phyloP scores from a whole-genome alignment of 495 filamentous ascomycete species.

The Aspergillus sclerotioniger region DNA sequence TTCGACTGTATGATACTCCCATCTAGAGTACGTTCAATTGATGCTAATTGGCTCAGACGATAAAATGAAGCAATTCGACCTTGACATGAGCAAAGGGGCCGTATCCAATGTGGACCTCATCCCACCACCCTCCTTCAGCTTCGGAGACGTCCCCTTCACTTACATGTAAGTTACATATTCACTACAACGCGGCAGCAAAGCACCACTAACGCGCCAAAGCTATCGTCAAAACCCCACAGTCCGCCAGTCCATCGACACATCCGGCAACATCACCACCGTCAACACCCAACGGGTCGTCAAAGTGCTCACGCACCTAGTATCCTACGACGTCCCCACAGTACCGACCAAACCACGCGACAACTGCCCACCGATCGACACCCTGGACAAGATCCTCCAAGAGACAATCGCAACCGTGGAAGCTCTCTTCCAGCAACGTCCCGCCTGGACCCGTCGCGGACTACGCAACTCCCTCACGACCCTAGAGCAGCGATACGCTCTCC shows the following conservation, averaged over 20 bases:
- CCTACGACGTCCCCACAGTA: constrained; percentile 52
- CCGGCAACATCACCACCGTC: constrained; percentile 49
- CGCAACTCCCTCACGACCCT: constrained; percentile 55
- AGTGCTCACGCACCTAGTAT: constrained; percentile 58
- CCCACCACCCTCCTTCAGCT: constrained; percentile 74
- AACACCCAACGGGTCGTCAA: constrained; percentile 53
- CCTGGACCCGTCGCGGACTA: constrained; percentile 81
- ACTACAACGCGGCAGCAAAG: neutral
- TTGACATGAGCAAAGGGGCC: constrained; percentile 62
- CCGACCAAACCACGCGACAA: constrained; percentile 53
- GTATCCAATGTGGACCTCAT: constrained; percentile 64
- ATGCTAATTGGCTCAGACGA: constrained; percentile 41
- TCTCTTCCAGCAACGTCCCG: constrained; percentile 69
- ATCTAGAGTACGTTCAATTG: constrained; percentile 4
- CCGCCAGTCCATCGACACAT: constrained; percentile 46
- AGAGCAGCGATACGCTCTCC: constrained; percentile 56
- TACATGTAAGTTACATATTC: constrained; percentile 39
- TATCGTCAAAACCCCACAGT: constrained; percentile 62
- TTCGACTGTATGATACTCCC: constrained; percentile 53
- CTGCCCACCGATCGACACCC: constrained; percentile 41
- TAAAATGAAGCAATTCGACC: constrained; percentile 70
- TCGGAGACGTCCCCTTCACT: constrained; percentile 65
- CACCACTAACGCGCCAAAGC: constrained; percentile 20
- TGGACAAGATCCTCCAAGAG: constrained; percentile 51
- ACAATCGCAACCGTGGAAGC: constrained; percentile 57